Base-by-base conservation (phyloP, 306 rosid genomes). In the Psophocarpus tetragonolobus region DNA sequence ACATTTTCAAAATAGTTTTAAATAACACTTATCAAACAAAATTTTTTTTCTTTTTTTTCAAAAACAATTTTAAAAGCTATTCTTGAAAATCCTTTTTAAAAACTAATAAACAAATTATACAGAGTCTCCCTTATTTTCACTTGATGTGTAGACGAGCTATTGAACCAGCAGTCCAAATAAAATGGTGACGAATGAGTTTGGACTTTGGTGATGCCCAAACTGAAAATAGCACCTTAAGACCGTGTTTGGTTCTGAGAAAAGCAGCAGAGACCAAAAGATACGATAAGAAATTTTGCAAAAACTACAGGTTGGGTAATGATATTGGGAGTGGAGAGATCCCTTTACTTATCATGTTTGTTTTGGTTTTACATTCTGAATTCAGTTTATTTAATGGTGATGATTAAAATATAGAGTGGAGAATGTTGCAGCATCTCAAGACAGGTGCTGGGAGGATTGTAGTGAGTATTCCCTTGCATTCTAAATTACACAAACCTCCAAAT, bases 401-500 rank as follows among this genome's bases (percentile, higher is more conserved):
- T 75, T 80, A 80, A 68, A 82, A 73, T 82, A 79, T 73, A 13
- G 80, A 67, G 47, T 20, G 78, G 70, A 85, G 96, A 89, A 89
- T 84, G 88, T 85, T 74, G 88, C 81, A 68, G 54, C 84, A 74
- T 69, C 45, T 62, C 80, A 81, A 85, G 84, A 85, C 86, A 82
- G 21, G 42, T 66, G 77, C 81, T 33, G 20, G 13, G 64, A 76
- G 38, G 47, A 76, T 80, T 81, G 68, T 73, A 29, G 71, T 39
- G 67, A 81, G 58, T 24, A 84, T 58, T 77, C 74, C 27, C 70
- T 77, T 54, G 77, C 72, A 75, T 82, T 84, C 83, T 73, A 60
- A 78, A 80, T 68, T 81, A 62, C 91, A 82, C 44, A 90, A 84
- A 17, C 84, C 26, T 85, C 96, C 97, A 94, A 89, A 91, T 69